Percentiles rank a stretch among this genome's conserved stretches.
Conservation (phyloP, 2,329 filamentous ascomycete genomes). For the Fusarium concolor region DNA sequence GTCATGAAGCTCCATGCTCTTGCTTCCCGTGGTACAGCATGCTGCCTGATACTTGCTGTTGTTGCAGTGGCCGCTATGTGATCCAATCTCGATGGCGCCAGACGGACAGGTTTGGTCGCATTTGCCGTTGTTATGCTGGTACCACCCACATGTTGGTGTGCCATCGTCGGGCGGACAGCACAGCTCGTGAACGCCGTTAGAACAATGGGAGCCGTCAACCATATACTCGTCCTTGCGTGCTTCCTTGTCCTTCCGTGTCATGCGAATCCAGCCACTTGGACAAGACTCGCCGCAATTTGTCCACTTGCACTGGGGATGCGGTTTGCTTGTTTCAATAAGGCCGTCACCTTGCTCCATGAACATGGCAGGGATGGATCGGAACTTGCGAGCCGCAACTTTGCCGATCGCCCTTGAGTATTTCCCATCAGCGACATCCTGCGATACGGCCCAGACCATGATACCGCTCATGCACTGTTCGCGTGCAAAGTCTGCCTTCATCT, state of each 20-base stretch:
- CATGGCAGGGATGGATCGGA: background rate
- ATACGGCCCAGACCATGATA: background rate
- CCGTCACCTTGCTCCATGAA: no score
- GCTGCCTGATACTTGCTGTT: no score
- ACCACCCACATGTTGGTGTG: constrained; percentile 20
- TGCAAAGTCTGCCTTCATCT: background rate
- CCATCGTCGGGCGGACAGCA: constrained; percentile 18
- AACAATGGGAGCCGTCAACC: constrained; percentile 1
- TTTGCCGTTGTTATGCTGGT: constrained; percentile 19
- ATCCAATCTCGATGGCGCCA: background rate
- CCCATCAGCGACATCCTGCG: background rate
- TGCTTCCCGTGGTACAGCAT: no score
- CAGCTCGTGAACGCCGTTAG: constrained; percentile 6
- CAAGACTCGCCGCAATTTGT: background rate
- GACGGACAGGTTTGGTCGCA: constrained; percentile 12
- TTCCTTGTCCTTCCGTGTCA: background rate
- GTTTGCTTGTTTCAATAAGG: background rate
- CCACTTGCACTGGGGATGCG: background rate
- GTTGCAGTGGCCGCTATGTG: no score
- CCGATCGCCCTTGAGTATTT: background rate
- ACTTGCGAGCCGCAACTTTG: background rate
- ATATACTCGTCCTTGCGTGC: background rate
- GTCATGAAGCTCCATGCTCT: no score
- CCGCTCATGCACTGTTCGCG: background rate
- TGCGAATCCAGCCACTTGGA: background rate